Evolutionary conservation across 2,329 filamentous ascomycete genomes (phyloP).

Genomic region (Sclerotinia nivalis): DNA sequence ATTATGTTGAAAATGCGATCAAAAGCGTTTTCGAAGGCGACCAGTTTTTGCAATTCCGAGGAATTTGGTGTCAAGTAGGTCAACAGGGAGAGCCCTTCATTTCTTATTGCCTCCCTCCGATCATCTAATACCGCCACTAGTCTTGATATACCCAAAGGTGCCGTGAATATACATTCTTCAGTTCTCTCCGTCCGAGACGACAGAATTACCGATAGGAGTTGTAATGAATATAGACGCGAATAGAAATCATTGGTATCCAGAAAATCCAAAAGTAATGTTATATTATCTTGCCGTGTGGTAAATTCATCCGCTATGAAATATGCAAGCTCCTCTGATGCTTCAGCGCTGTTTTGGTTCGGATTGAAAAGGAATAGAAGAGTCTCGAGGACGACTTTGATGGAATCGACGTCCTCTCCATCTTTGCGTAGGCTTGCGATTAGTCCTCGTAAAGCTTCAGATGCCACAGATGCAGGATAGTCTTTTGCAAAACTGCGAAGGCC

Average conservation of each 20-base stretch:
- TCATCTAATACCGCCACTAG: slow-evolving; percentile 85
- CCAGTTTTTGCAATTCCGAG: slow-evolving; percentile 87
- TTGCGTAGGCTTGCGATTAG: slow-evolving; percentile 82
- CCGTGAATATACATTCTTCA: slow-evolving; percentile 89
- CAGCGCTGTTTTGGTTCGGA: slow-evolving; percentile 70
- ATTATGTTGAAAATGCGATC: slow-evolving; percentile 83
- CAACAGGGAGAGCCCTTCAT: slow-evolving; percentile 83
- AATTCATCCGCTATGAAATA: slow-evolving; percentile 98
- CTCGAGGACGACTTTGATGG: slow-evolving; percentile 91
- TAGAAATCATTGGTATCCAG: slow-evolving; percentile 88
- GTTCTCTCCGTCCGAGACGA: slow-evolving; percentile 85
- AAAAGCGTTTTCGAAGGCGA: slow-evolving; percentile 94
- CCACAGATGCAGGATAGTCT: slow-evolving; percentile 91
- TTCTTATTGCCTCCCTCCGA: slow-evolving; percentile 79
- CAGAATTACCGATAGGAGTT: slow-evolving; percentile 84
- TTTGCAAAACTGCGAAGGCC: slow-evolving; percentile 95
- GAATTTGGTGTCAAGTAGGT: slow-evolving; percentile 87
- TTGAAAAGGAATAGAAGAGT: slow-evolving; percentile 91
- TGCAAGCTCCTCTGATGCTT: slow-evolving; percentile 94
- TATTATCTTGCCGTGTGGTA: slow-evolving; percentile 95
- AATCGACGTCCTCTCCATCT: slow-evolving; percentile 94
- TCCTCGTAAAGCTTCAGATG: slow-evolving; percentile 85
- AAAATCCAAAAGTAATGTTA: slow-evolving; percentile 84
- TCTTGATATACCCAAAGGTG: slow-evolving; percentile 83
- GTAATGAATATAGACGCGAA: slow-evolving; percentile 84